Base-by-base conservation (phyloP, 2,329 filamentous ascomycete genomes). In the Huntiella abstrusa region DNA sequence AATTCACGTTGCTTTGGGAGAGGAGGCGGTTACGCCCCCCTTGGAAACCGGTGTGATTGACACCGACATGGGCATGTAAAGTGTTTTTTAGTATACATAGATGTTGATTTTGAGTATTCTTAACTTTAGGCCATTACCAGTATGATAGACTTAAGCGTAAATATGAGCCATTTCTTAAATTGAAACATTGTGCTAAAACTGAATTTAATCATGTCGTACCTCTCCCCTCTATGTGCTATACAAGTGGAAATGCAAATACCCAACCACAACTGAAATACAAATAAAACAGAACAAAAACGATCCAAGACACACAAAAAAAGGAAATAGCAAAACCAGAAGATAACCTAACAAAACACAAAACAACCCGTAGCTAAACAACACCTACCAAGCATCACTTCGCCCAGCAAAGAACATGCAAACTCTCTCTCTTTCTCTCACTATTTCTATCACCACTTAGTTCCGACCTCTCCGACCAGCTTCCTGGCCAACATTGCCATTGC, bases 391-490 rank as follows among this genome's bases (percentile, higher is more conserved):
- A 28, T 28, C 22, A 17, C 46, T 38, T 38, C 44, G 34, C 22
- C 41, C 13, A 36, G 36, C 43, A 46, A 47, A 47, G 43, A 39
- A 15, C 13, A 22, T 37, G 16, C 34, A 36, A 28, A 28, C 22
- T 12, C 13, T 35, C 13, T 34, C 6, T 8, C 5, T 15, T 8
- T 35, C 13, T 34, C 6, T 8, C 5, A 10, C 8, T 34, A 12
- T 13, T 13, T 45, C 17, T 19, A 19, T 19, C 33, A 6, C 36
- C n/a, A 11, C 37, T 35, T 12, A 22, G 42, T 22, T 19, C 35
- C 37, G 46, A 33, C 42, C 44, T 33, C 15, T 28, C 15, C 36
- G 59, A 41, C 68, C 73, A 16, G 59, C 60, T 37, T 57, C 54
- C 13, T 61, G 59, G 2, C 22, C 22, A 28, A 28, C 22, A 10